Evolutionary conservation across 805 yeast genomes (phyloP).

Genomic region (Millerago galiae): DNA sequence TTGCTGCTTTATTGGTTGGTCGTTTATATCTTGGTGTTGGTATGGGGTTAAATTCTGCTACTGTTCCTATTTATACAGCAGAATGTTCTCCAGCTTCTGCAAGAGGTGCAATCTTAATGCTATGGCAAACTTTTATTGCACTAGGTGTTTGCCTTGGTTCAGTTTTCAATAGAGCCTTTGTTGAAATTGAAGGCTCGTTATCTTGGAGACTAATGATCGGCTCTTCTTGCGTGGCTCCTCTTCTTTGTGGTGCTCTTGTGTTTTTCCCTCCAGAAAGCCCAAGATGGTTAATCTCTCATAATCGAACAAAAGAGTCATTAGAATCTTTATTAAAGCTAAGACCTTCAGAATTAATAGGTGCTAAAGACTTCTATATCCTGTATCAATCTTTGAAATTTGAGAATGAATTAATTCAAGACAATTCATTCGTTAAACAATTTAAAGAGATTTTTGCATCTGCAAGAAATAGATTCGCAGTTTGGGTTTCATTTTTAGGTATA

Average conservation of each 20-base stretch:
- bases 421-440: constrained; percentile 33
- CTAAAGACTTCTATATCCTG: constrained; percentile 59
- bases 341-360: constrained; percentile 26
- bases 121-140: constrained; percentile 75
- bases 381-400: constrained; percentile 44
- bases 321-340: constrained; percentile 43
- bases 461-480: constrained; percentile 45
- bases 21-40: constrained; percentile 58
- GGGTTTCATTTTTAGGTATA: constrained; percentile 44
- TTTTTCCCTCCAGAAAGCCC: constrained; percentile 64
- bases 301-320: constrained; percentile 42
- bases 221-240: constrained; percentile 53
- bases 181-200: constrained; percentile 37
- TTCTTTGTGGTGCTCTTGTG: constrained; percentile 44
- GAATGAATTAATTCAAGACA: constrained; percentile 32
- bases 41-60: constrained; percentile 60
- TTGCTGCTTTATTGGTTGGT: constrained; percentile 56
- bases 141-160: constrained; percentile 67
- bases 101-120: constrained; percentile 62
- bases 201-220: constrained; percentile 68
- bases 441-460: constrained; percentile 36
- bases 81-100: constrained; percentile 53
- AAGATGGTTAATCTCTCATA: constrained; percentile 57
- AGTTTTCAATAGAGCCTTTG: constrained; percentile 52
- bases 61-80: constrained; percentile 62